Conservation (phyloP, 2,329 filamentous ascomycete genomes). For the Didymellaceae sp. region DNA sequence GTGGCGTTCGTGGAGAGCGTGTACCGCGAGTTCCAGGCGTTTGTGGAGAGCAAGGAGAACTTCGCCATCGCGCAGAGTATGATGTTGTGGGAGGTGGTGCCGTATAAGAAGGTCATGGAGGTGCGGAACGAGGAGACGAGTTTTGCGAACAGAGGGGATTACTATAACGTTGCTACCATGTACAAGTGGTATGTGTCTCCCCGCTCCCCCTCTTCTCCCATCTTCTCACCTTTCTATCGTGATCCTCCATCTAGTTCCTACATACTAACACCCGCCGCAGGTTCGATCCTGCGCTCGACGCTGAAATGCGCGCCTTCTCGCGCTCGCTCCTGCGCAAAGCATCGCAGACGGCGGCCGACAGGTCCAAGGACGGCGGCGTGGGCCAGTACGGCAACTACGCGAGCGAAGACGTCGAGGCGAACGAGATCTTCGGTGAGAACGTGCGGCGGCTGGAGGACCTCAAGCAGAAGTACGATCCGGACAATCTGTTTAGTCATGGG, state of each 20-base stretch:
- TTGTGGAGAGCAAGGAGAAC: conserved; percentile 12
- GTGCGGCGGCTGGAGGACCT: conserved; percentile 40
- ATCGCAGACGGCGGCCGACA: conserved; percentile 24
- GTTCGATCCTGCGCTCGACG: conserved; percentile 36
- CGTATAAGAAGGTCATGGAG: conserved; percentile 34
- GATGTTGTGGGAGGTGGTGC: conserved; percentile 39
- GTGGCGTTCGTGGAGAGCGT: conserved; percentile 25
- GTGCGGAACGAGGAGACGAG: conserved; percentile 32
- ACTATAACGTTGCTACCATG: conserved; percentile 42
- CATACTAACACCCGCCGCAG: conserved; percentile 8
- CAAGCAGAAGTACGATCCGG: conserved; percentile 46
- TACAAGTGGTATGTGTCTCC: conserved; percentile 38
- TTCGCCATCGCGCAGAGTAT: conserved; percentile 24
- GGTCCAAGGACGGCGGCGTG: conserved; percentile 34
- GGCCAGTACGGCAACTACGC: conserved; percentile 45
- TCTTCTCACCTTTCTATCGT: no score
- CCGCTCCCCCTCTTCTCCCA: no score
- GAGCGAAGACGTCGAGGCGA: conserved; percentile 37
- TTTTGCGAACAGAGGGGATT: conserved; percentile 42
- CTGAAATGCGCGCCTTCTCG: conserved; percentile 35
- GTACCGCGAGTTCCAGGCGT: conserved; percentile 12
- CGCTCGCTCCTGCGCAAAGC: conserved; percentile 35
- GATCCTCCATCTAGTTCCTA: neutral
- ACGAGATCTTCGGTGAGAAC: conserved; percentile 42
- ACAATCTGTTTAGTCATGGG: conserved; percentile 41